Evolutionary conservation across 306 rosid genomes (phyloP).

Genomic region (Astragalus membranaceus): DNA sequence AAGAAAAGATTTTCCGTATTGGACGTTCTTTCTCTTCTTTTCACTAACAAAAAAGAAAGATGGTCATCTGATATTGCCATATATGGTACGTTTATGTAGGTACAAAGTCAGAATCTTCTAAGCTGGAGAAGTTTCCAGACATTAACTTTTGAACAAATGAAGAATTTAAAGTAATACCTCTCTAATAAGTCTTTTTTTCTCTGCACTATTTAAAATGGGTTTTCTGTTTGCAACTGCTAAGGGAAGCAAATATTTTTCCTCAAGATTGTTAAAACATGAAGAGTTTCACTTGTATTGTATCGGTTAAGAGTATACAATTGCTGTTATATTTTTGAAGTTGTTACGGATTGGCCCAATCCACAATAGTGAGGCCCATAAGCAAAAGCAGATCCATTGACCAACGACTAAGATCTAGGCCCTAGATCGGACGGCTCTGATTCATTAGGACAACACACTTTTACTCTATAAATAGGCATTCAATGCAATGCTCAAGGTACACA

Average conservation of each 20-base stretch:
- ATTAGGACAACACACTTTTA: too few species aligned
- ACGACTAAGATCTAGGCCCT: too few species aligned
- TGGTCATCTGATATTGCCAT: slow-evolving; percentile 26
- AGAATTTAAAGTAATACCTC: background rate
- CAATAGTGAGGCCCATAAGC: too few species aligned
- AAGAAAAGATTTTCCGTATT: slow-evolving; percentile 19
- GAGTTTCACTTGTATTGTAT: background rate
- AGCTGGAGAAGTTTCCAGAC: slow-evolving; percentile 2
- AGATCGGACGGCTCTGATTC: too few species aligned
- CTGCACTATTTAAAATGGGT: background rate
- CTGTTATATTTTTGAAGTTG: background rate
- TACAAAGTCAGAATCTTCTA: slow-evolving; percentile 33
- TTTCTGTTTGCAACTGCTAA: background rate
- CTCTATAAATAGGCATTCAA: too few species aligned
- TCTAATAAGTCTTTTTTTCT: background rate
- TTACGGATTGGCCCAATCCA: too few species aligned
- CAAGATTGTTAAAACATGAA: background rate
- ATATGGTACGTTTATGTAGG: slow-evolving; percentile 26
- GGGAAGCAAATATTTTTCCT: background rate
- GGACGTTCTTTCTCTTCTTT: slow-evolving; percentile 23
- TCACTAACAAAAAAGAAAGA: slow-evolving; percentile 23
- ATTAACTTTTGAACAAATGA: slow-evolving; percentile 15
- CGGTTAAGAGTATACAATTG: background rate
- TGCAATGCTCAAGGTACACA: too few species aligned
- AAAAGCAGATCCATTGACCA: too few species aligned